Conservation (phyloP, 805 yeast species). For the Yarrowia bubula region DNA sequence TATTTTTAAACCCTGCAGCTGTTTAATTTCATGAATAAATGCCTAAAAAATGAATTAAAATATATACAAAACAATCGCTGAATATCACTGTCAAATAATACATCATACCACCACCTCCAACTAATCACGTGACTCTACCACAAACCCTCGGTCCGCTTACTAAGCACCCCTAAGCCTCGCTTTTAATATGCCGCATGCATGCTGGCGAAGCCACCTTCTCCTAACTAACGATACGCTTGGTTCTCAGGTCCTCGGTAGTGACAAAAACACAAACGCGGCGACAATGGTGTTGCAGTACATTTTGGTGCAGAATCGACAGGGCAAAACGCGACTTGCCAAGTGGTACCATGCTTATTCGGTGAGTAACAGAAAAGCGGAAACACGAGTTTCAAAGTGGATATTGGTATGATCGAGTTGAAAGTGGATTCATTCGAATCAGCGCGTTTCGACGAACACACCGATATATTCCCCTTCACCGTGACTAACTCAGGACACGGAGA, state of each 20-base stretch:
- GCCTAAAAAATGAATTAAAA: too few relatives aligned
- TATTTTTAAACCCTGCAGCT: too few relatives aligned
- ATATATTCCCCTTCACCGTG: too few relatives aligned
- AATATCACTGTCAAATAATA: too few relatives aligned
- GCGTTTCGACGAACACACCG: slow-evolving; percentile 4
- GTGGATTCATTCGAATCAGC: slow-evolving; percentile 31
- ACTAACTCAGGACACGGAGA: slow-evolving; percentile 44
- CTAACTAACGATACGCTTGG: too few relatives aligned
- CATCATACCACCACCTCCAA: too few relatives aligned
- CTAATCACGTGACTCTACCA: too few relatives aligned
- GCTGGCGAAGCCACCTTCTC: background rate
- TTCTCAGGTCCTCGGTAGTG: background rate
- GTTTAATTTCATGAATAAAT: too few relatives aligned
- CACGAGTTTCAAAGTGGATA: background rate
- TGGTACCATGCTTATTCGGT: slow-evolving; percentile 59
- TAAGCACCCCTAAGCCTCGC: background rate
- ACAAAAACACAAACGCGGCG: slow-evolving; percentile 34
- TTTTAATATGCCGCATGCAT: background rate
- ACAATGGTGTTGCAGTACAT: slow-evolving; percentile 77
- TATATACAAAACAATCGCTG: too few relatives aligned
- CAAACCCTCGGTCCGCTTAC: too few relatives aligned
- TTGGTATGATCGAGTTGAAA: slow-evolving; percentile 31
- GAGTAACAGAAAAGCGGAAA: slow-evolving; percentile 30
- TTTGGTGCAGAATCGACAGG: slow-evolving; percentile 85
- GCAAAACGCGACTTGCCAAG: slow-evolving; percentile 81